phyloP scores from a whole-genome alignment of 1,139 yeast genomes.

The Eremothecium cymbalariae region DNA sequence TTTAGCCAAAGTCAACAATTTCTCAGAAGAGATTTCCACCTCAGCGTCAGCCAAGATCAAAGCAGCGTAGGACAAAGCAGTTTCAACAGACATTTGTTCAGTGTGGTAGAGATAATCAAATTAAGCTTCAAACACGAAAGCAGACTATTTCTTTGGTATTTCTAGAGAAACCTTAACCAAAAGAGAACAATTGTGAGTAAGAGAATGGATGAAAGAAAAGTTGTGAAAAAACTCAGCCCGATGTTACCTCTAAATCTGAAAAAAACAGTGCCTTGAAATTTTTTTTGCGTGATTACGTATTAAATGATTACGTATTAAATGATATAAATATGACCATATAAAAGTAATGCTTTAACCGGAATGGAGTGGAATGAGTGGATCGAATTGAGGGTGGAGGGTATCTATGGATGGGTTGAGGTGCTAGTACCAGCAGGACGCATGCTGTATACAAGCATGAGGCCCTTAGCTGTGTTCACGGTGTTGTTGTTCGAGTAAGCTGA shows the following conservation, averaged over 20 bases:
- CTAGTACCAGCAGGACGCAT: not conserved
- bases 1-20: slow-evolving; percentile 58
- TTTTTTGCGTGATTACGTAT: slow-evolving; percentile 3
- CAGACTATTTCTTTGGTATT: slow-evolving; percentile 56
- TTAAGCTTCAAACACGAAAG: slow-evolving; percentile 41
- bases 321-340: slow-evolving; percentile 4
- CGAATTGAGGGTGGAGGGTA: not conserved
- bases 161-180: slow-evolving; percentile 1
- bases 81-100: slow-evolving; percentile 60
- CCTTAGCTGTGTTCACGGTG: slow-evolving; percentile 7
- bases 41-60: slow-evolving; percentile 81
- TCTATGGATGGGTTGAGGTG: not conserved
- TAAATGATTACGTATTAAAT: slow-evolving; percentile 5
- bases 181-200: slow-evolving; percentile 2
- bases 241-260: not conserved
- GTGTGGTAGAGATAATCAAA: slow-evolving; percentile 45
- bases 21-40: slow-evolving; percentile 68
- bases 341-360: not conserved
- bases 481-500: slow-evolving; percentile 58
- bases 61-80: slow-evolving; percentile 83
- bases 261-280: no score
- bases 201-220: slow-evolving; percentile 2
- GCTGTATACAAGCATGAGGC: not conserved
- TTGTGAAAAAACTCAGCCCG: not conserved
- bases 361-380: not conserved